Base-by-base conservation (phyloP, 2,329 filamentous ascomycete genomes). In the Coleophoma cylindrospora region DNA sequence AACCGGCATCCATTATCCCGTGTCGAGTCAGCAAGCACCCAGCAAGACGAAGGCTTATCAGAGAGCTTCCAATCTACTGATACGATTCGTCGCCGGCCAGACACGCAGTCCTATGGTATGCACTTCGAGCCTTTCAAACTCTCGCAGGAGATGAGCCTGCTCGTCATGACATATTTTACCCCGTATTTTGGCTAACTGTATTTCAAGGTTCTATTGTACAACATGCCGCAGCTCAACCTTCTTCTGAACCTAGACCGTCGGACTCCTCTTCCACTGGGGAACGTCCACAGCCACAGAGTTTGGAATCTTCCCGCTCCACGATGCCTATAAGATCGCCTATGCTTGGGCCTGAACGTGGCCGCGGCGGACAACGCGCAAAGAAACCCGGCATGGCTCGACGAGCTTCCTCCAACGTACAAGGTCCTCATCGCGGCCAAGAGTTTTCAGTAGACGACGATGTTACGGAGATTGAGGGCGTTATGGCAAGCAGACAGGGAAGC, bases 381-480 rank as follows among this genome's bases (percentile, higher is more conserved):
- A 95, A 92, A 66, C 90, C 90, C 15, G 71, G 79, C 11, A 80
- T 92, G 68, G 68, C 80, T 51, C 85, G 89, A 58, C 84, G 90
- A 54, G 76, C 84, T 51, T 92, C 89, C 1, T 90, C 89, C 21
- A 88, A 80, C 50, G 69, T 65, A 19, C 76, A 82, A 61, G 83
- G 83, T 38, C 91, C 90, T 3, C 83, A 92, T 64, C 86, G 89
- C 48, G 89, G 91, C 32, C 87, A 88, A 54, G 77, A 92, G 53
- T 97, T 95, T 70, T 96, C 91, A 0, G 89, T 89, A 44, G 91
- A 97, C 64, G 92, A 97, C 66, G 91, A 90, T 63, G 75, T 84
- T 21, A 78, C 83, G 56, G 92, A 96, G 68, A 83, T 96, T 17
- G 84, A 89, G 63, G 80, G 81, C 54, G 87, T 91, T 61, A 70